Evolutionary conservation across 108 stramenopile genomes (phyloP).

Genomic region (Pseudonitzschia multistriata): DNA sequence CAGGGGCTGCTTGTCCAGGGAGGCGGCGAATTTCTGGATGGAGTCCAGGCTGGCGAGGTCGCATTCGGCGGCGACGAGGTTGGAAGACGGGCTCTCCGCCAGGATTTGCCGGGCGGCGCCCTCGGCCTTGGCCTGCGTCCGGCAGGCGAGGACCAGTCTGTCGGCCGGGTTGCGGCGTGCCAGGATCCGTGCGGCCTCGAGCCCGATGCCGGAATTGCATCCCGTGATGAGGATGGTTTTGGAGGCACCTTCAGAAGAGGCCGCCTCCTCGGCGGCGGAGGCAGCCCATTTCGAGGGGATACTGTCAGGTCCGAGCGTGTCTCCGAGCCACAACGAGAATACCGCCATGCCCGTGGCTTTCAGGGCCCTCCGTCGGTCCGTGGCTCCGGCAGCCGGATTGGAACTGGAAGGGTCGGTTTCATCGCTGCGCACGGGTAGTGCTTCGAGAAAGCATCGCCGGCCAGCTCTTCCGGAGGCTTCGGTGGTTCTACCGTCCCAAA

Average conservation of each 20-base stretch:
- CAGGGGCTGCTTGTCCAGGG: constrained; percentile 25
- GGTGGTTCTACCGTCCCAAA: neutral
- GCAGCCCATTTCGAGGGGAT: constrained; percentile 8
- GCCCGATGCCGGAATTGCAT: constrained; percentile 76
- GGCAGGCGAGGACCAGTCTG: constrained; percentile 65
- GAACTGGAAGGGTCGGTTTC: neutral
- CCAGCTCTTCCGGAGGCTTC: neutral
- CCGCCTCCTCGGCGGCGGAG: neutral
- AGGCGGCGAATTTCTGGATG: constrained; percentile 51
- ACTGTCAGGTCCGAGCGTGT: neutral
- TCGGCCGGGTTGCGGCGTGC: constrained; percentile 44
- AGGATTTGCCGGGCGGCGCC: constrained; percentile 41
- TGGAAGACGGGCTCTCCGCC: constrained; percentile 20
- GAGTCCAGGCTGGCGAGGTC: constrained; percentile 67
- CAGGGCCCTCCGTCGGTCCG: constrained; percentile 6
- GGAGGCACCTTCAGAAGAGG: neutral
- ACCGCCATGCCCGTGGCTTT: constrained; percentile 9
- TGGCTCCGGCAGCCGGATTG: neutral
- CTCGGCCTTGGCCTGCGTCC: constrained; percentile 65
- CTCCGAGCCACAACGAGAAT: constrained; percentile 10
- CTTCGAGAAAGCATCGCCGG: neutral
- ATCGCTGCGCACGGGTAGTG: neutral
- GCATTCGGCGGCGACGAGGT: constrained; percentile 75
- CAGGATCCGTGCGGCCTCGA: constrained; percentile 73
- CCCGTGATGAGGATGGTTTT: constrained; percentile 51